These are phyloP conservation scores for Penicillium herquei DNA, from an alignment of 495 filamentous ascomycete species.

Conservation along the genomic window DNA sequence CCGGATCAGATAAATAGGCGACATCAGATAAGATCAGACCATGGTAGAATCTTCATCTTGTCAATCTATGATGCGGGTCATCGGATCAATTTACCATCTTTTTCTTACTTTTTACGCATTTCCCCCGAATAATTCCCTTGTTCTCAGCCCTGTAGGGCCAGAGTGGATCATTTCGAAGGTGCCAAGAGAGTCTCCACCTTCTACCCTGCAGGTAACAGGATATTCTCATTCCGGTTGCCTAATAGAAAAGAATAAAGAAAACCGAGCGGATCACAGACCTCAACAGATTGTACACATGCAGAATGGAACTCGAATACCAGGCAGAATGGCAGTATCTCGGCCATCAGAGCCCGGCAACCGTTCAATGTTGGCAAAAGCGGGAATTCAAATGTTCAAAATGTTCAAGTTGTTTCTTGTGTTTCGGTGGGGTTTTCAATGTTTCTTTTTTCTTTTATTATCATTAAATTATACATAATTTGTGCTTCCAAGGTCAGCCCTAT, in stretches of 20 bases:
- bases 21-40: conserved; percentile 21
- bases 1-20: conserved; percentile 16
- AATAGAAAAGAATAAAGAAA: background rate
- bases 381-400: background rate
- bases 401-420: too few relatives aligned
- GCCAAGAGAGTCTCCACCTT: background rate
- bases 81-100: background rate
- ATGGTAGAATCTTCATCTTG: background rate
- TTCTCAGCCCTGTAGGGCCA: conserved; percentile 14
- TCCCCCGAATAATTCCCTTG: background rate
- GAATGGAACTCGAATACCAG: background rate
- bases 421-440: too few relatives aligned
- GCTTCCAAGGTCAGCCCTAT: background rate
- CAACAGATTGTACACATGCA: background rate
- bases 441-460: too few relatives aligned
- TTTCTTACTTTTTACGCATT: background rate
- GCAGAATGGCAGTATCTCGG: background rate
- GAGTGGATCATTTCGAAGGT: conserved; percentile 2
- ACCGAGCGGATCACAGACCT: background rate
- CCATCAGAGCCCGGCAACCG: background rate
- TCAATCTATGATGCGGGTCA: background rate
- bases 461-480: background rate
- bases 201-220: background rate
- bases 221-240: background rate
- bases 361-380: background rate